Conservation (phyloP, 2,329 filamentous ascomycete species). For the Neopestalotiopsis sp. region DNA sequence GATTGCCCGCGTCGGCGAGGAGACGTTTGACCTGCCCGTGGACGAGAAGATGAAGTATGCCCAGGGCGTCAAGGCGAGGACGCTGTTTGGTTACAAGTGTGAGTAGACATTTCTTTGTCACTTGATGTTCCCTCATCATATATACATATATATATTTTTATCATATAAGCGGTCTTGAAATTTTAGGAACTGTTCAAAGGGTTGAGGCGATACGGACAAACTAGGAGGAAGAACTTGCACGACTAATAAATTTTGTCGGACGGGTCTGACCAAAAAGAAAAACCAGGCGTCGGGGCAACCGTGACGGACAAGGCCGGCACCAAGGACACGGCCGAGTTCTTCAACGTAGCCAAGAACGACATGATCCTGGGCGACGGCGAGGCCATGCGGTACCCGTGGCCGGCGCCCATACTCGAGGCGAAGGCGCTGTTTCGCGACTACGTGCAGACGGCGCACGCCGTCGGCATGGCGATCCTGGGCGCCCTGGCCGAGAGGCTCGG, state of each 20-base stretch:
- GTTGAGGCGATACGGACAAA: no score
- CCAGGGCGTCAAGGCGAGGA: slow-evolving; percentile 14
- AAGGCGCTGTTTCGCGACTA: slow-evolving; percentile 34
- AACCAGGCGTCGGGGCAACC: slow-evolving; percentile 30
- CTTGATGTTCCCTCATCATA: neutral
- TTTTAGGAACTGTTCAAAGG: no score
- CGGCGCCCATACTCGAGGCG: slow-evolving; percentile 27
- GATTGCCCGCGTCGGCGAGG: slow-evolving; percentile 30
- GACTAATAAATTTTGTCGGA: neutral
- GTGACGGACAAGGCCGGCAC: slow-evolving; percentile 33
- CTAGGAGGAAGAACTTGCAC: no score
- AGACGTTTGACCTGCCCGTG: slow-evolving; percentile 34
- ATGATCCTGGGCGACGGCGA: slow-evolving; percentile 28
- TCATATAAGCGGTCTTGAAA: neutral
- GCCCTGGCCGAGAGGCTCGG: slow-evolving; percentile 35
- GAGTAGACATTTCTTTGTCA: neutral
- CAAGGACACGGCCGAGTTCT: slow-evolving; percentile 40
- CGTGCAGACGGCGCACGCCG: slow-evolving; percentile 32
- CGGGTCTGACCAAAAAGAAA: neutral
- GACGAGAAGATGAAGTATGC: slow-evolving; percentile 34
- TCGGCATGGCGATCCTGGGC: slow-evolving; percentile 35
- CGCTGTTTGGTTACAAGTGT: slow-evolving; percentile 40
- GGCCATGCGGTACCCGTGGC: slow-evolving; percentile 34
- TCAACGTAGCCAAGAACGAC: slow-evolving; percentile 40
- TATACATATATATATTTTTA: neutral